Base-by-base conservation (phyloP, 257 asterid species). In the Petunia secreta region DNA sequence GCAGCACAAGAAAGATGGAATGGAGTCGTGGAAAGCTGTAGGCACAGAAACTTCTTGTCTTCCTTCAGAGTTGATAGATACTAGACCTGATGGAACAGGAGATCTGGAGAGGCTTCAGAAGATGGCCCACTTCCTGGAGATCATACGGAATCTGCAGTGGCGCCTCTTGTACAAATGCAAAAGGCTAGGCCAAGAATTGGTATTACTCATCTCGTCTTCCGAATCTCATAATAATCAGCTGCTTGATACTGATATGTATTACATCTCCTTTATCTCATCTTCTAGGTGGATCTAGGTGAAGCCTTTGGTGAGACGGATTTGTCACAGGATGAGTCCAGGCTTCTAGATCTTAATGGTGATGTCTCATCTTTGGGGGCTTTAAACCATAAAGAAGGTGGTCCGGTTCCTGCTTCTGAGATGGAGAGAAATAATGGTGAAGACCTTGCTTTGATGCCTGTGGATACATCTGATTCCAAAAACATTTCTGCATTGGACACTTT, bases 121-220 rank as follows among this genome's bases (percentile, higher is more conserved):
- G 84, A 89, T 94, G 91, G 96, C 98, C 79, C 91, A 84, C 80
- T 88, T 85, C 85, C 87, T 93, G 87, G 97, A 89, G 84, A 89
- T 89, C 67, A 87, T 91, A 79, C 92, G 99, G 79, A 85, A 87
- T 76, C 81, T 95, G 90, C 98, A 93, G 90, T 87, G 92, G 83
- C 87, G 79, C 81, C 88, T 95, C 60, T 85, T 82, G 84, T 80
- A 87, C 85, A 95, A 89, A 87, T 87, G 86, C 82, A 90, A 75
- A 85, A 85, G 93, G 88, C 97, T 91, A 13, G 93, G 96, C 81
- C 93, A 89, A 83, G 80, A 67, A 71, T 67, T 80, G 95, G 97
- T 95, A 89, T 76, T 65, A 25, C 75, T 39, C 10, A 40, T 80
- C 66, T 62, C 6, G 14, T 77, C 82, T 81, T 86, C 66, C 85